Conservation (phyloP, 169 alveolate species). For the Plasmodium gonderi region DNA sequence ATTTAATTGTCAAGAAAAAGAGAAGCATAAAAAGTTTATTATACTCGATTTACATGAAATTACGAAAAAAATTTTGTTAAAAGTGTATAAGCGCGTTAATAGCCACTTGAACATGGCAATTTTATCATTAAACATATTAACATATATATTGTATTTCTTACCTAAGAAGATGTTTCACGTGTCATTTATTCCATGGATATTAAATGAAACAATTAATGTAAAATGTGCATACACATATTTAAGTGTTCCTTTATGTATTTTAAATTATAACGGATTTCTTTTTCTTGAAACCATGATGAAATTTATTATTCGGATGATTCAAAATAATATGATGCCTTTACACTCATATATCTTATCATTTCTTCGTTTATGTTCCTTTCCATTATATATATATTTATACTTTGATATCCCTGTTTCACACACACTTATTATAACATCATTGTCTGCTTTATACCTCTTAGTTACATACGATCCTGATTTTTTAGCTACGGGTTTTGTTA, state of each 20-base stretch:
- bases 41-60: slow-evolving; percentile 67
- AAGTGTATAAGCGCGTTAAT: slow-evolving; percentile 68
- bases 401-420: slow-evolving; percentile 67
- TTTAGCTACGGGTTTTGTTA: slow-evolving; percentile 59
- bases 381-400: slow-evolving; percentile 63
- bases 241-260: slow-evolving; percentile 69
- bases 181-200: slow-evolving; percentile 49
- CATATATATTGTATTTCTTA: slow-evolving; percentile 30
- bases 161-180: slow-evolving; percentile 41
- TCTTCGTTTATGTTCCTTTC: slow-evolving; percentile 61
- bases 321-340: slow-evolving; percentile 21
- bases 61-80: slow-evolving; percentile 55
- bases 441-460: slow-evolving; percentile 30
- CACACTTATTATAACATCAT: slow-evolving; percentile 49
- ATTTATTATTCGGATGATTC: slow-evolving; percentile 56
- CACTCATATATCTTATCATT: slow-evolving; percentile 58
- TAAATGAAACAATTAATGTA: slow-evolving; percentile 71
- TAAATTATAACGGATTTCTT: slow-evolving; percentile 67
- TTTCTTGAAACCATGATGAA: slow-evolving; percentile 77
- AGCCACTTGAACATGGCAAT: slow-evolving; percentile 48
- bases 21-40: slow-evolving; percentile 29
- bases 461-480: slow-evolving; percentile 61
- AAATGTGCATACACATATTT: slow-evolving; percentile 51
- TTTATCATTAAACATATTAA: slow-evolving; percentile 66
- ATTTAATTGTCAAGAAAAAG: slow-evolving; percentile 43